Percentiles rank a stretch among this genome's conserved stretches.
Evolutionary conservation across 768 basidiomycete genomes (phyloP).

Genomic region (Suillus fuscotomentosus): DNA sequence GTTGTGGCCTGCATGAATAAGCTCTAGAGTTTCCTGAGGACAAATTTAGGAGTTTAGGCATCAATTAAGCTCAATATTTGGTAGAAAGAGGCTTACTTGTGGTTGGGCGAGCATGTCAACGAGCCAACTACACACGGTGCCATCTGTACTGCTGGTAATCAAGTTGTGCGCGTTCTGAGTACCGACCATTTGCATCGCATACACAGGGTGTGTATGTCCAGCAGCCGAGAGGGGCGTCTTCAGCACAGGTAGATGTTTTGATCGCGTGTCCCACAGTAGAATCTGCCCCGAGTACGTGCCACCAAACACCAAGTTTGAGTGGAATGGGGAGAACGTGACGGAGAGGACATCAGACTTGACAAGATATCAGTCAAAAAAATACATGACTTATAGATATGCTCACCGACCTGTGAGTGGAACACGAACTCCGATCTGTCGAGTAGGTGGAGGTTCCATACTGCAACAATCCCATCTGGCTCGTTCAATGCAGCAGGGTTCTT

Average conservation of each 20-base stretch:
- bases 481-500: conserved; percentile 92
- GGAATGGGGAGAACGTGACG: conserved; percentile 95
- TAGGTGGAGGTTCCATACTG: conserved; percentile 96
- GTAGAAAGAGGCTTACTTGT: conserved; percentile 53
- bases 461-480: conserved; percentile 96
- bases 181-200: conserved; percentile 97
- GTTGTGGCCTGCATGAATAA: conserved; percentile 86
- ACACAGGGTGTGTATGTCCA: conserved; percentile 98
- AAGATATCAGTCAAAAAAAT: conserved; percentile 2
- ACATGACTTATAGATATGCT: not conserved
- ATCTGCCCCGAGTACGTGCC: conserved; percentile 99
- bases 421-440: conserved; percentile 96
- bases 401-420: conserved; percentile 92
- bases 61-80: not conserved
- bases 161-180: conserved; percentile 98
- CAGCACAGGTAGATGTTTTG: conserved; percentile 92
- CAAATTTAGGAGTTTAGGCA: conserved; percentile 1
- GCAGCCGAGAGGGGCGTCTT: conserved; percentile 96
- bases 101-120: conserved; percentile 99
- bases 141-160: conserved; percentile 96
- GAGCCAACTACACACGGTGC: conserved; percentile 95
- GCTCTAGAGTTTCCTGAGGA: conserved; percentile 85
- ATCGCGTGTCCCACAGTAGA: conserved; percentile 95
- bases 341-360: conserved; percentile 94
- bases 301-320: conserved; percentile 95